Conservation (phyloP, 345 rosid species). For the Draba incana region DNA sequence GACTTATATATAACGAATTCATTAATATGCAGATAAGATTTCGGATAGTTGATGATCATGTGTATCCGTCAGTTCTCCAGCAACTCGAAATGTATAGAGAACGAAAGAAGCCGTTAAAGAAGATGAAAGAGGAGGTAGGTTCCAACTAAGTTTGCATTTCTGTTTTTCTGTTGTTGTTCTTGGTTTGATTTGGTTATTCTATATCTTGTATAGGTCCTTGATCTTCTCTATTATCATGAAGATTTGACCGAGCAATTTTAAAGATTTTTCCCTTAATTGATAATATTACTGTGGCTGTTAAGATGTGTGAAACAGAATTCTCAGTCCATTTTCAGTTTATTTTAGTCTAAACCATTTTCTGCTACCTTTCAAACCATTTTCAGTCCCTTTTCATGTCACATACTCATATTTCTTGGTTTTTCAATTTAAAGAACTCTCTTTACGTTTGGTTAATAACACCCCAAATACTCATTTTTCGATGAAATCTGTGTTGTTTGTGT, state of each 20-base stretch:
- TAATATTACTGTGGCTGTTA: no score
- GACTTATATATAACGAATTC: neutral
- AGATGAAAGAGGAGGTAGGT: neutral
- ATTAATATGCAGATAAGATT: neutral
- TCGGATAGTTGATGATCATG: neutral
- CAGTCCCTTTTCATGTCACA: no score
- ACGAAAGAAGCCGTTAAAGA: neutral
- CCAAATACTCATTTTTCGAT: no score
- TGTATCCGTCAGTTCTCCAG: neutral
- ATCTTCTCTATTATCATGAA: neutral
- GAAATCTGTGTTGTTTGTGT: no score
- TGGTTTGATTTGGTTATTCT: neutral
- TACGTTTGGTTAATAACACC: no score
- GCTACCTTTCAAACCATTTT: no score
- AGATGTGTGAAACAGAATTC: no score
- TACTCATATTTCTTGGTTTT: no score
- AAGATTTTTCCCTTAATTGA: neutral
- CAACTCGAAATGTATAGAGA: neutral
- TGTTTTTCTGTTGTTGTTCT: neutral
- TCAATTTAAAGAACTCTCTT: no score
- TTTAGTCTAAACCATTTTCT: no score
- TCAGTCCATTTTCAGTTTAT: no score
- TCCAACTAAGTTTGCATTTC: neutral
- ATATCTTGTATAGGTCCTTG: neutral
- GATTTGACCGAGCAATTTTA: neutral